phyloP scores from a whole-genome alignment of 176 grass and related monocot genomes.

The Coix lacrymajobi region DNA sequence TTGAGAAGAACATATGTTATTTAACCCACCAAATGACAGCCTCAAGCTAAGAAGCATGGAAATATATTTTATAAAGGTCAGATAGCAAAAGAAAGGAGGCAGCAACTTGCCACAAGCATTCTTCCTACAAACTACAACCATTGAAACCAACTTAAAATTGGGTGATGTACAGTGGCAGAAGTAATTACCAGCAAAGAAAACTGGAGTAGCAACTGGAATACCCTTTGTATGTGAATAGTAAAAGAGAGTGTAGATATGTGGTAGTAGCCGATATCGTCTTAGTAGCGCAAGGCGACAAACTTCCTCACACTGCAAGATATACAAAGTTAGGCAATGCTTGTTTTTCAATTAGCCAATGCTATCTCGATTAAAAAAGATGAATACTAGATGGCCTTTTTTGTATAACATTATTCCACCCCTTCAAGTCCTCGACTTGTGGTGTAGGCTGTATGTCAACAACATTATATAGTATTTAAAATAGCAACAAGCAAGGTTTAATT shows the following conservation, averaged over 20 bases:
- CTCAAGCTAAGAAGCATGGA: background rate
- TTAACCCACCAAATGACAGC: background rate
- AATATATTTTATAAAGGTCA: background rate
- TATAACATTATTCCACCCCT: too few species aligned
- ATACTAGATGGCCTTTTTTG: background rate
- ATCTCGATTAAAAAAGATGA: background rate
- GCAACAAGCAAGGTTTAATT: too few species aligned
- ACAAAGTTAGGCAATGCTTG: too few species aligned
- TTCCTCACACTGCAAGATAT: constrained; percentile 70
- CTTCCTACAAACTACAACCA: background rate
- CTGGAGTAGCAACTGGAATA: constrained; percentile 58
- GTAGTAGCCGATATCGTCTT: constrained; percentile 67
- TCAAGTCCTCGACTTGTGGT: too few species aligned
- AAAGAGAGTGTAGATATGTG: constrained; percentile 88
- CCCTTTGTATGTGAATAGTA: constrained; percentile 79
- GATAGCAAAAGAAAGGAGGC: background rate
- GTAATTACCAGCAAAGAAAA: constrained; percentile 78
- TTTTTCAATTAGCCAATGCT: background rate
- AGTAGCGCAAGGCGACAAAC: constrained; percentile 83
- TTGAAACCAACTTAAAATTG: background rate
- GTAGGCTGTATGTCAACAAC: too few species aligned
- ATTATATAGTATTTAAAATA: too few species aligned
- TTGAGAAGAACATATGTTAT: background rate
- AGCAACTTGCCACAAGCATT: background rate
- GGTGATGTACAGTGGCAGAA: background rate